Conservation (phyloP, 805 yeast genomes). For the Cyberlindnera suaveolens region DNA sequence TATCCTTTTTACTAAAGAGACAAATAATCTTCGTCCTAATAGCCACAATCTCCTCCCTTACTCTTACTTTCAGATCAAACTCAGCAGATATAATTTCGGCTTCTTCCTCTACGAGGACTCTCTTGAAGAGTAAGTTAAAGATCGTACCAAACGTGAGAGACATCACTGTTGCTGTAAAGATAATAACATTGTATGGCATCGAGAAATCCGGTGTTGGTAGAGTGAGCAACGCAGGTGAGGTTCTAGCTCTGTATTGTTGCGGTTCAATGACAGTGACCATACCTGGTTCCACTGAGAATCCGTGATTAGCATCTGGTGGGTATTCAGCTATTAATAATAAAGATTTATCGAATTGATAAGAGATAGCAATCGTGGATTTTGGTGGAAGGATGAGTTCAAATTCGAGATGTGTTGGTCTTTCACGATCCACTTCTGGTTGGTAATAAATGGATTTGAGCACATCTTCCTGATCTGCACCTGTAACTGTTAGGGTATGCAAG, state of each 20-base stretch:
- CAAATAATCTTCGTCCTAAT: slow-evolving; percentile 1
- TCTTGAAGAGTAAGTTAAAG: slow-evolving; percentile 70
- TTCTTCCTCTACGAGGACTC: slow-evolving; percentile 71
- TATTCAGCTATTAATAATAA: slow-evolving; percentile 81
- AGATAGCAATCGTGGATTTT: slow-evolving; percentile 48
- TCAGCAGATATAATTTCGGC: slow-evolving; percentile 17
- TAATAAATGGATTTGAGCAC: slow-evolving; percentile 52
- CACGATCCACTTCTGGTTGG: slow-evolving; percentile 73
- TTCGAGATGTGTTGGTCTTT: slow-evolving; percentile 80
- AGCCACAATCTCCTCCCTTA: slow-evolving; percentile 1
- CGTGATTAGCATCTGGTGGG: slow-evolving; percentile 99
- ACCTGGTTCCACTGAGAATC: slow-evolving; percentile 92
- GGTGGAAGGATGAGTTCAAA: slow-evolving; percentile 61
- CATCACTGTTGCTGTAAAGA: slow-evolving; percentile 88
- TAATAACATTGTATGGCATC: slow-evolving; percentile 97
- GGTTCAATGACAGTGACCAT: slow-evolving; percentile 53
- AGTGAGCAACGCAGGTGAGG: slow-evolving; percentile 80
- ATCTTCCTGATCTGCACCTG: slow-evolving; percentile 25
- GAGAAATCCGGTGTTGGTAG: slow-evolving; percentile 97
- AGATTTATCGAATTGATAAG: slow-evolving; percentile 83
- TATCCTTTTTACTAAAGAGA: neutral
- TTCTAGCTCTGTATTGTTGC: slow-evolving; percentile 50
- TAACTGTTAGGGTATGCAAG: slow-evolving; percentile 53
- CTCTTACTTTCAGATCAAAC: slow-evolving; percentile 11
- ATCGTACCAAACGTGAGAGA: slow-evolving; percentile 85